Conservation (phyloP, 192 early-diverging fungal genomes). For the Bifiguratus adelaidae region DNA sequence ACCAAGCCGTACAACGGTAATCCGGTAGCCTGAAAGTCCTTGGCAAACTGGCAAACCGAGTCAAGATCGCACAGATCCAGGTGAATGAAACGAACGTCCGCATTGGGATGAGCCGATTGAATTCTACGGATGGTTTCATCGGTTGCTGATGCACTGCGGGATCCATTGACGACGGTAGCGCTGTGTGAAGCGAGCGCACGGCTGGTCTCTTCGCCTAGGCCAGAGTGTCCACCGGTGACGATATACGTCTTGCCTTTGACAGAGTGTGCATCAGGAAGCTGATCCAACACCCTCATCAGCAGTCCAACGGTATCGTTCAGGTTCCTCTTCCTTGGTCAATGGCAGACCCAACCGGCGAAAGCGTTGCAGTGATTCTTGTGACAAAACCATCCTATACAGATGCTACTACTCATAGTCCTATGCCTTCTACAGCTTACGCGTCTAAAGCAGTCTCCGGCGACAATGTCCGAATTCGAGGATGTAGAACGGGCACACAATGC, state of each 20-base stretch:
- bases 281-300: too few species aligned
- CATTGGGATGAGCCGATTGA: not conserved
- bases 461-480: too few species aligned
- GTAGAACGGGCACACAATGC: too few species aligned
- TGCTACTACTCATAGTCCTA: too few species aligned
- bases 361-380: too few species aligned
- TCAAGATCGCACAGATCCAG: constrained; percentile 6
- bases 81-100: not conserved
- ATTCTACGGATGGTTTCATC: constrained; percentile 1
- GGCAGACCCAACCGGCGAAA: too few species aligned
- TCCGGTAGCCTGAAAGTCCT: constrained; percentile 1
- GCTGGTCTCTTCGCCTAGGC: constrained; percentile 13
- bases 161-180: not conserved
- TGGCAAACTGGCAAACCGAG: not conserved
- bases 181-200: not conserved
- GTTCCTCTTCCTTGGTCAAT: too few species aligned
- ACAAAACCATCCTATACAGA: too few species aligned
- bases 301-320: too few species aligned
- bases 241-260: not conserved
- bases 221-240: constrained; percentile 29
- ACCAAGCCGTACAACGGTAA: constrained; percentile 1
- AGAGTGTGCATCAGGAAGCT: too few species aligned
- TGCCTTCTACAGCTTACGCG: too few species aligned
- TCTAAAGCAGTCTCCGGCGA: too few species aligned
- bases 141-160: not conserved